phyloP scores from a whole-genome alignment of 352 stramenopile genomes.

The Pythium monospermum region DNA sequence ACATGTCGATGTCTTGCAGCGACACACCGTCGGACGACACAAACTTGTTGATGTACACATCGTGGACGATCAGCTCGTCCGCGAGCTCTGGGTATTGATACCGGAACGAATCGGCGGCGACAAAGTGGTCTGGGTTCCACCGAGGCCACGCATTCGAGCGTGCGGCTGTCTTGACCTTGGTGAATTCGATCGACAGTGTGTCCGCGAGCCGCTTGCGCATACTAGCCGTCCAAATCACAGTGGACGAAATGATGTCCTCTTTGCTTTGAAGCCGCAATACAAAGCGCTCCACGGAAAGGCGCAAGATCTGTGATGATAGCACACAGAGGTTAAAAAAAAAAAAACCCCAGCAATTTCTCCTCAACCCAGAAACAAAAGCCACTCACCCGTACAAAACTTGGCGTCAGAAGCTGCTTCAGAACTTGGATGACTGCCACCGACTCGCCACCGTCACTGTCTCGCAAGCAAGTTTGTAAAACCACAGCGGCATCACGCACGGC shows the following conservation, averaged over 20 bases:
- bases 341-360: conserved; percentile 2
- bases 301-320: conserved; percentile 36
- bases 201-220: conserved; percentile 59
- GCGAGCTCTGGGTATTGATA: conserved; percentile 78
- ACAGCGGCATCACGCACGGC: conserved; percentile 54
- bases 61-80: conserved; percentile 69
- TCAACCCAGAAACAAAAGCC: background rate
- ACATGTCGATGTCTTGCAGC: conserved; percentile 70
- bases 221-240: conserved; percentile 64
- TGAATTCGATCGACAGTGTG: conserved; percentile 47
- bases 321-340: background rate
- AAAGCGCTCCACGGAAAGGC: conserved; percentile 54
- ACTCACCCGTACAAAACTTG: conserved; percentile 67
- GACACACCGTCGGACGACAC: conserved; percentile 48
- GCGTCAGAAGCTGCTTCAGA: conserved; percentile 73
- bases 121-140: conserved; percentile 80
- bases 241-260: conserved; percentile 59
- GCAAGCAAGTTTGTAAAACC: conserved; percentile 52
- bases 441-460: conserved; percentile 33
- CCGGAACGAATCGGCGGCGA: conserved; percentile 81
- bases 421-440: conserved; percentile 36
- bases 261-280: conserved; percentile 49
- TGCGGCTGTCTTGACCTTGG: conserved; percentile 62
- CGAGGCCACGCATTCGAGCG: conserved; percentile 52
- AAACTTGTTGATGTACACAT: conserved; percentile 84